phyloP scores from a whole-genome alignment of 23 red algal genomes.

The Gracilaria gracilis region DNA sequence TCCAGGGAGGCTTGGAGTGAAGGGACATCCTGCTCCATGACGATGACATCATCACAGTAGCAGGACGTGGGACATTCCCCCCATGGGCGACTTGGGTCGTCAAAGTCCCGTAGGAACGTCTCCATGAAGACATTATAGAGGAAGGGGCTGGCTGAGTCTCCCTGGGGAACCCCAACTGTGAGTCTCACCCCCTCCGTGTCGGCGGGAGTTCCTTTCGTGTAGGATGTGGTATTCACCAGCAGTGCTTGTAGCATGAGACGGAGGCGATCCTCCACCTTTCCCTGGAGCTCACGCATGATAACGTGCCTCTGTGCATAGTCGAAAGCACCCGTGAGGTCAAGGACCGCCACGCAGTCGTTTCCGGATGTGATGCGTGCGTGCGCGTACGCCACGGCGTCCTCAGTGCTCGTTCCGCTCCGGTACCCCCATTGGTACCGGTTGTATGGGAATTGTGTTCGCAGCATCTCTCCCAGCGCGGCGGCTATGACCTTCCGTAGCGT shows the following conservation, averaged over 20 bases:
- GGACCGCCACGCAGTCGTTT: background rate
- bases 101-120: background rate
- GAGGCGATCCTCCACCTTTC: background rate
- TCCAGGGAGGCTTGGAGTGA: background rate
- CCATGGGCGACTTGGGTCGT: background rate
- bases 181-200: background rate
- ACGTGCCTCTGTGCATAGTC: background rate
- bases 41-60: background rate
- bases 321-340: conserved; percentile 13
- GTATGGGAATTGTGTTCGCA: background rate
- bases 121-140: conserved; percentile 29
- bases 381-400: background rate
- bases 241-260: background rate
- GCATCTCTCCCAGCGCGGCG: background rate
- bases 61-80: background rate
- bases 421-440: conserved; percentile 36
- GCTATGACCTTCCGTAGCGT: conserved; percentile 18
- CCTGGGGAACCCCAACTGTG: conserved; percentile 13
- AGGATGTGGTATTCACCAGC: background rate
- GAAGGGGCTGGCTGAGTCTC: background rate
- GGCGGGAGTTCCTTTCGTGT: background rate
- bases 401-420: background rate
- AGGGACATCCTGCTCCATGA: background rate
- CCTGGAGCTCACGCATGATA: background rate
- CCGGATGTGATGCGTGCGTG: background rate